phyloP scores from a whole-genome alignment of 768 basidiomycete species.

The Macrolepiota fuliginosa region DNA sequence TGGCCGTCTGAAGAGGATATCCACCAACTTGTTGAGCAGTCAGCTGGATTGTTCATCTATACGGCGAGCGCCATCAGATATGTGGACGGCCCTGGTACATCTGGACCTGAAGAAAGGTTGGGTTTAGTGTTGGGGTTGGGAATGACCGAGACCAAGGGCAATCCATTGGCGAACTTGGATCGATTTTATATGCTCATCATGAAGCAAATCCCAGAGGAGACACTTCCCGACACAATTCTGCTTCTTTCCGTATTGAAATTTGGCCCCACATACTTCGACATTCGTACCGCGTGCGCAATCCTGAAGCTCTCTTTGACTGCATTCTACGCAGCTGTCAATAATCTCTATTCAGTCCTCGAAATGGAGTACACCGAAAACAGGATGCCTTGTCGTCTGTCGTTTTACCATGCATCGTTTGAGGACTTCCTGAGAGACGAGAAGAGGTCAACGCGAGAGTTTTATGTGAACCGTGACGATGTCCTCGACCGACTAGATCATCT shows the following conservation, averaged over 20 bases:
- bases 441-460: background rate
- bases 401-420: background rate
- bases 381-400: background rate
- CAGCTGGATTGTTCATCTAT: too few relatives aligned
- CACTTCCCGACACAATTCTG: background rate
- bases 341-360: background rate
- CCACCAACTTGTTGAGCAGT: too few relatives aligned
- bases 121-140: background rate
- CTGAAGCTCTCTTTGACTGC: background rate
- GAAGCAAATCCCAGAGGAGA: background rate
- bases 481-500: background rate
- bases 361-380: background rate
- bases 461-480: background rate
- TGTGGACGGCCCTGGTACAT: background rate
- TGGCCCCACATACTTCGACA: accelerated
- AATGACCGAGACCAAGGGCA: background rate
- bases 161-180: background rate
- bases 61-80: background rate
- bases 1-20: too few relatives aligned
- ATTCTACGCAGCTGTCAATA: background rate
- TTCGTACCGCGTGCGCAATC: background rate
- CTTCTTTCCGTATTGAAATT: background rate
- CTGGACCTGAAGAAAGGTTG: background rate
- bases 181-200: background rate
- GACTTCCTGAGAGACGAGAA: background rate